Evolutionary conservation across 495 filamentous ascomycete genomes (phyloP).

Genomic region (Tuber aestivum): DNA sequence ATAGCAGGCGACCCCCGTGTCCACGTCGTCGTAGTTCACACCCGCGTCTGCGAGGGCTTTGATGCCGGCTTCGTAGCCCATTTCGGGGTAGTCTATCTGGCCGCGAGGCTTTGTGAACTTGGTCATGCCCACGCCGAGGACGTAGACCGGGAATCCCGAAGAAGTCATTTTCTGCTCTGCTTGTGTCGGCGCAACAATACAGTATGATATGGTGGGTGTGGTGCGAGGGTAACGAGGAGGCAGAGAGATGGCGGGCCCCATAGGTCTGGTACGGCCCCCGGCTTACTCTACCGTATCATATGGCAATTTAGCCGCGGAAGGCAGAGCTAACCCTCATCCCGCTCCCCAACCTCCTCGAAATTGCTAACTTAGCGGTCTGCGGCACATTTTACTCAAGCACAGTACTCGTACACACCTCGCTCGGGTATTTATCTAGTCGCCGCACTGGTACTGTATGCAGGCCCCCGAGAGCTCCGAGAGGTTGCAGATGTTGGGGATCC

Average conservation of each 20-base stretch:
- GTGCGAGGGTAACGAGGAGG: not conserved
- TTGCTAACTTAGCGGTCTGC: too few relatives aligned
- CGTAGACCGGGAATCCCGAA: constrained; percentile 57
- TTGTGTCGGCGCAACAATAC: not conserved
- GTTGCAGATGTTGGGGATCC: not conserved
- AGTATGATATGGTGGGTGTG: not conserved
- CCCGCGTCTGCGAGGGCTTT: constrained; percentile 94
- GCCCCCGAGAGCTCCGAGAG: not conserved
- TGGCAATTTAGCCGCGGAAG: too few relatives aligned
- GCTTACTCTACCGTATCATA: too few relatives aligned
- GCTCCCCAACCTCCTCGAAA: not conserved
- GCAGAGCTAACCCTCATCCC: not conserved
- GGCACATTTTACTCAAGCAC: not conserved
- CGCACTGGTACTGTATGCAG: not conserved
- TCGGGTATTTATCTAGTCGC: not conserved
- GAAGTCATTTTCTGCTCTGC: constrained; percentile 18
- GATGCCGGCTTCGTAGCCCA: constrained; percentile 90
- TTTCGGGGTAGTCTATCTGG: constrained; percentile 80
- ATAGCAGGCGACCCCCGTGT: constrained; percentile 94
- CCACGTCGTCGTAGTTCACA: constrained; percentile 94
- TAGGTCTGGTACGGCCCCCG: too few relatives aligned
- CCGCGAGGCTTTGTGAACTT: constrained; percentile 97
- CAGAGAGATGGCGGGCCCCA: too few relatives aligned
- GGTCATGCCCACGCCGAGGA: constrained; percentile 96
- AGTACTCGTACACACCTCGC: not conserved